Conservation (phyloP, 768 basidiomycete species). For the Leccinum sublutescens region DNA sequence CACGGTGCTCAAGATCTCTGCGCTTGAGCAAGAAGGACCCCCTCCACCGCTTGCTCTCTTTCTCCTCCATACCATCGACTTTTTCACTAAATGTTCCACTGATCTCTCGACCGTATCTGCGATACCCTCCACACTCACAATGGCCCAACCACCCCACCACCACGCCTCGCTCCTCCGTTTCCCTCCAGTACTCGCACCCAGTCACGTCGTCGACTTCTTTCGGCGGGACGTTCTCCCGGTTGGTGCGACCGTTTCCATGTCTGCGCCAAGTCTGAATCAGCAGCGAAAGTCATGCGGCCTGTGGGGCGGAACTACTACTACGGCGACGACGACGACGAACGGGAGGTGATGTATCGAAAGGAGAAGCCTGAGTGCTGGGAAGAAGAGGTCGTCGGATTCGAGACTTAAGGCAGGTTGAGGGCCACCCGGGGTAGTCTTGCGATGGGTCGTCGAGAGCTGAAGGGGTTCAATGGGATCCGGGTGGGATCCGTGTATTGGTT, state of each 20-base stretch:
- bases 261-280: neutral
- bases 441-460: neutral
- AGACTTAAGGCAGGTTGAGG: neutral
- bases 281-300: neutral
- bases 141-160: conserved; percentile 29
- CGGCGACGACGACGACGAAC: neutral
- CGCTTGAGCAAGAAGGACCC: conserved; percentile 9
- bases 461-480: conserved; percentile 18
- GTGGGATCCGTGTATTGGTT: conserved; percentile 18
- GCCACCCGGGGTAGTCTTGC: conserved; percentile 11
- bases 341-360: no score
- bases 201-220: conserved; percentile 27
- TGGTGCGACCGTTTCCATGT: neutral
- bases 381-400: no score
- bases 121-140: conserved; percentile 3
- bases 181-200: conserved; percentile 17
- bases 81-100: neutral
- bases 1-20: no score
- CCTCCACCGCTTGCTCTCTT: neutral
- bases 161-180: conserved; percentile 29
- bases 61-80: neutral
- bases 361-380: no score
- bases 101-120: conserved; percentile 2
- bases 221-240: conserved; percentile 18
- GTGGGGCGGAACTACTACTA: no score